A percentile compares a stretch with the other conserved stretches of the same genome.
Evolutionary conservation across 352 stramenopile genomes (phyloP).

Genomic region (Phytopythium chamaehyphon): DNA sequence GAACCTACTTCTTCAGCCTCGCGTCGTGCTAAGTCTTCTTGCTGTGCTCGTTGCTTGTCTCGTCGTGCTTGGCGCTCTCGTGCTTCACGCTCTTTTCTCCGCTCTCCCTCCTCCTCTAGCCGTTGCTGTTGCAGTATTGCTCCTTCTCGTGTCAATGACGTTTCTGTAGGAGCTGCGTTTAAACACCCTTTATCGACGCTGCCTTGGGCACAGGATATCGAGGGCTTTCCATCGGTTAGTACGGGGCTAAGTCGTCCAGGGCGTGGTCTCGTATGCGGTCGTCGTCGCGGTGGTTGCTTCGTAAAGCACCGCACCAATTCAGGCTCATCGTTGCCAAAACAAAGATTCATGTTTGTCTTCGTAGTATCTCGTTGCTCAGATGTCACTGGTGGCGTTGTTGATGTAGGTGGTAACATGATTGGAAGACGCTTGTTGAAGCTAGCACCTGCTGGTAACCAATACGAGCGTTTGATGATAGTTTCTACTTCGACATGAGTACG

Average conservation of each 20-base stretch:
- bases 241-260: conserved; percentile 5
- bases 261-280: conserved; percentile 2
- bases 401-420: conserved; percentile 18
- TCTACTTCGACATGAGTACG: conserved; percentile 1
- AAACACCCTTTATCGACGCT: background rate
- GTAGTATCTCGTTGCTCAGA: background rate
- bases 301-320: conserved; percentile 2
- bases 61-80: conserved; percentile 7
- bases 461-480: conserved; percentile 55
- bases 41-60: conserved; percentile 32
- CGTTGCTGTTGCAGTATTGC: background rate
- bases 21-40: conserved; percentile 27
- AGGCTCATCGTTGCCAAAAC: background rate
- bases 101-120: too few species aligned
- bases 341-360: conserved; percentile 3
- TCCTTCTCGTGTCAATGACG: background rate
- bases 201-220: background rate
- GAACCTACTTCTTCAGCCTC: conserved; percentile 16
- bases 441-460: conserved; percentile 56
- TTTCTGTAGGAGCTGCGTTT: background rate
- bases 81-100: background rate
- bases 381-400: background rate
- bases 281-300: background rate
- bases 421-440: conserved; percentile 40
- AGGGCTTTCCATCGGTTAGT: background rate